A percentile compares a stretch with the other conserved stretches of the same genome.
These are phyloP conservation scores for Picochlorum sp. DNA, from an alignment of 139 green algal genomes.

Conservation along the genomic window DNA sequence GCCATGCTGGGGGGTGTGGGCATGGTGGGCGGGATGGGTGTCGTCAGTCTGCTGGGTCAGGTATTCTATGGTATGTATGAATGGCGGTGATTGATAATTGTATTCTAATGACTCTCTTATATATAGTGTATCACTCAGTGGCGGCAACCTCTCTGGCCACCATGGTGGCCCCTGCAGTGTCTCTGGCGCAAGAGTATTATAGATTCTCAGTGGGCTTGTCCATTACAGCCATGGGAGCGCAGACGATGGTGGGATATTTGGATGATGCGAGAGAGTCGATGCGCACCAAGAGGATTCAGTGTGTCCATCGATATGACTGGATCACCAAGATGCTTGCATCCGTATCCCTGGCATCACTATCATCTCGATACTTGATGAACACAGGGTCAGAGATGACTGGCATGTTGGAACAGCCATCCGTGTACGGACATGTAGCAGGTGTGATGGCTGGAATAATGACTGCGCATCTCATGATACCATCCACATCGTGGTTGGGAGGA, in stretches of 20 bases:
- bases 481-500: too few relatives aligned
- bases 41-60: too few relatives aligned
- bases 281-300: neutral
- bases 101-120: neutral
- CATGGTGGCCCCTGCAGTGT: slow-evolving; percentile 6
- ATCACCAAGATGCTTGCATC: neutral
- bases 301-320: slow-evolving; percentile 1
- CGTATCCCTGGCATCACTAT: neutral
- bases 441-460: too few relatives aligned
- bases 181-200: slow-evolving; percentile 13
- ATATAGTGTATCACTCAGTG: neutral
- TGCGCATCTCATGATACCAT: too few relatives aligned
- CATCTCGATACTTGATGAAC: too few relatives aligned
- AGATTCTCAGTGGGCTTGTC: neutral
- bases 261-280: neutral
- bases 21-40: too few relatives aligned
- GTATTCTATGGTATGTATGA: too few relatives aligned
- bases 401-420: too few relatives aligned
- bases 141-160: neutral
- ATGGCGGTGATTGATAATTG: neutral
- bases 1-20: too few relatives aligned
- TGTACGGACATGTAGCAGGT: too few relatives aligned
- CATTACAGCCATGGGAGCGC: neutral
- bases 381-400: too few relatives aligned
- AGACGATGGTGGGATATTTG: neutral